phyloP scores from a whole-genome alignment of 768 basidiomycete species.

The Galerina marginata region DNA sequence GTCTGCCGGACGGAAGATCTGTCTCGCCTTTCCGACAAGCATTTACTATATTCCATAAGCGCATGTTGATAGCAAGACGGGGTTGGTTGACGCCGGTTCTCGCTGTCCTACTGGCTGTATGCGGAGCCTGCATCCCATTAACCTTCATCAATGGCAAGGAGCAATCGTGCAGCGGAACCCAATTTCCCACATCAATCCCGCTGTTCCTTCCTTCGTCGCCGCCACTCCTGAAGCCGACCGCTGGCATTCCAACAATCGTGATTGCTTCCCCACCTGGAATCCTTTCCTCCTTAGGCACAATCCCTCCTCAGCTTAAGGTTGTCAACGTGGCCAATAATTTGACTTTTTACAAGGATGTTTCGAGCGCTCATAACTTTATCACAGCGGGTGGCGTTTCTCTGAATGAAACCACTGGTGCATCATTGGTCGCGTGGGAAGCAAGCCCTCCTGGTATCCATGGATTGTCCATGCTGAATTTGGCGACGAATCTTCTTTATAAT shows the following conservation, averaged over 20 bases:
- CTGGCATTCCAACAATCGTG: constrained; percentile 39
- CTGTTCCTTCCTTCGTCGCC: constrained; percentile 60
- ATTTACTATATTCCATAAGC: constrained; percentile 76
- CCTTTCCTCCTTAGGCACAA: constrained; percentile 50
- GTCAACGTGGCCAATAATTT: constrained; percentile 57
- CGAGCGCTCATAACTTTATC: constrained; percentile 57
- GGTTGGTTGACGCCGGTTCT: constrained; percentile 73
- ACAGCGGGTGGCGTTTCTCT: constrained; percentile 73
- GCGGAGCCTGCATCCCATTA: constrained; percentile 70
- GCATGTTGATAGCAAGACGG: constrained; percentile 62
- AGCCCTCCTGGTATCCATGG: constrained; percentile 64
- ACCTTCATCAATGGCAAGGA: constrained; percentile 60
- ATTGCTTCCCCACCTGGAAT: constrained; percentile 62
- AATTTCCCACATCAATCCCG: constrained; percentile 42
- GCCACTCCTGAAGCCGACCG: constrained; percentile 37
- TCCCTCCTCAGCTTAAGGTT: constrained; percentile 36
- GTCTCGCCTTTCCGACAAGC: constrained; percentile 69
- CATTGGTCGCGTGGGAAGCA: constrained; percentile 77
- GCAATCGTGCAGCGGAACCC: constrained; percentile 55
- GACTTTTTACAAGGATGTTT: constrained; percentile 61
- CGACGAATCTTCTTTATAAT: constrained; percentile 70
- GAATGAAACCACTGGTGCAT: constrained; percentile 49
- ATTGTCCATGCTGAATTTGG: constrained; percentile 68
- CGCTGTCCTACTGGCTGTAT: constrained; percentile 56
- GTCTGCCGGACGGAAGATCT: constrained; percentile 54